Evolutionary conservation across 108 stramenopile genomes (phyloP), one percentile per base, ranked within the genome.

Genomic region (Stephanodiscus triporus): DNA sequence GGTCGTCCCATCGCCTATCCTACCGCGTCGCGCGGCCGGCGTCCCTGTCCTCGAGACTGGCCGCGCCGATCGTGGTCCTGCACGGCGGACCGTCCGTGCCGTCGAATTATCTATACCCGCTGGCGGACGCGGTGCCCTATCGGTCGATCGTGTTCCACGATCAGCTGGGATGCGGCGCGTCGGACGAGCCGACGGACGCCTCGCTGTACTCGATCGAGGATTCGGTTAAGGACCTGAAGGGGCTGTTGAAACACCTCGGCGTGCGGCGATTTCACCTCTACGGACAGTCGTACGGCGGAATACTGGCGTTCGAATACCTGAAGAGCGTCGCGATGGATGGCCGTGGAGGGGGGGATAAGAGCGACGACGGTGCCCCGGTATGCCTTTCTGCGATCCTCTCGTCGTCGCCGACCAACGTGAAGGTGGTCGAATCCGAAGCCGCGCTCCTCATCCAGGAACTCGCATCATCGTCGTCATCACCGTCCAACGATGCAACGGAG

Each of bases 31-130:
- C 47, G 17, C 68, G 75, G 13, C 79, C 79, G 17, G 64, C 76
- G 75, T 50, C 59, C 19, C 19, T 80, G 16, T 70, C 79, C 0
- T 80, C 79, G 4, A 6, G 38, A 43, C 74, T 70, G 38, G 61
- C 66, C 6, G 79, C 86, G 30, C 87, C 91, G 9, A 66, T 92
- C 30, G 49, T 92, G 3, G 73, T 75, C n/a, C 29, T 86, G n/a
- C 88, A 89, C 57, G 91, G 91, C 19, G 91, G 91, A 16, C 91
- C 91, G 23, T 78, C 80, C 19, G 56, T 92, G 13, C 91, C 91
- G 13, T 85, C 81, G 6, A 88, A 78, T 42, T 92, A 92, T 59
- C 73, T 92, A 22, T 54, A 74, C 26, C 84, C 87, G 11, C 72
- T 89, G 2, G 87, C 76, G 38, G 80, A 88, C 58, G 68, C 62